Base-by-base conservation (phyloP, 108 stramenopile species). In the Cyclotella sp. region DNA sequence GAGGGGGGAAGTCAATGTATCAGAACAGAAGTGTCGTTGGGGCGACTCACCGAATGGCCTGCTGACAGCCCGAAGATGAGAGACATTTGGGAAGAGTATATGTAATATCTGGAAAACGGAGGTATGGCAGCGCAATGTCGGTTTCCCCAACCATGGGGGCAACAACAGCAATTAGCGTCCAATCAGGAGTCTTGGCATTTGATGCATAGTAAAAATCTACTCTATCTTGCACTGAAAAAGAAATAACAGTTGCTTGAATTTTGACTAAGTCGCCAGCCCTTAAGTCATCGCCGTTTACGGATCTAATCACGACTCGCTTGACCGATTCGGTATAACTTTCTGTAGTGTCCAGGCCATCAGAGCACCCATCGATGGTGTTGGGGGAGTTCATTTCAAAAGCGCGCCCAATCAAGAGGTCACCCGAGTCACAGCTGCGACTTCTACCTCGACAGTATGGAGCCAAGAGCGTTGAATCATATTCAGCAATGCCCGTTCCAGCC, bases 181-280 rank as follows among this genome's bases (percentile, higher is more conserved):
- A 78, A 1, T 63, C 41, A 21, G 76, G 68, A 63, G 55, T 30
- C 6, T 61, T 9, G 13, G 69, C 51, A 30, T 55, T 43, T 30
- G 62, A 59, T 26, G 76, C n/a, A 49, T 53, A 77, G 44, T 78
- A 78, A 28, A 60, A 67, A 64, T 78, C 77, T 11, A 78, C 77
- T 0, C 63, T n/a, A 70, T 78, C 77, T 15, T 53, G 43, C 18
- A 27, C 64, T 22, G 62, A 19, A 22, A 55, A 45, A 4, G 70
- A 22, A 24, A 21, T 65, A 2, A 70, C 54, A 6, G 62, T 70
- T 30, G 77, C 69, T 41, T 78, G 34, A 24, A 78, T 70, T 11
- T 46, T 64, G 19, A 65, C 77, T 10, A 44, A 11, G 21, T 63
- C 52, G 18, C 77, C 77, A 34, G 69, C 77, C 30, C 77, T 43